Base-by-base conservation (phyloP, 176 grass and related monocot species). In the Melocanna baccifera region DNA sequence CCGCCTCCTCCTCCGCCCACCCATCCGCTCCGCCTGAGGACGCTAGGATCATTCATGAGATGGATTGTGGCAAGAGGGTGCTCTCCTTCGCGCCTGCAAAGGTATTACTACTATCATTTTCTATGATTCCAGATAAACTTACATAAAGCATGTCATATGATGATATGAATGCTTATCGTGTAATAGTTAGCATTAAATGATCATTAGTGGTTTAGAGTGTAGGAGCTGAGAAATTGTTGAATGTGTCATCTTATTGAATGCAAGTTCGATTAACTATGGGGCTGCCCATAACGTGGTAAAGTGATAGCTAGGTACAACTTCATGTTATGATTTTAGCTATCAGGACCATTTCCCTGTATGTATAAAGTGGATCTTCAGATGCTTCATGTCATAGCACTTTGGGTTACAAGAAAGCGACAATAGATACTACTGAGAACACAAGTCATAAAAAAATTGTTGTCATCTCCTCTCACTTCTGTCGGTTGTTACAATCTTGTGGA, bases 401-500 rank as follows among this genome's bases (percentile, higher is more conserved):
- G 61, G 12, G 10, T 55, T 43, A n/a, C n/a, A 95, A 94, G 96
- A 76, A 81, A 87, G 70, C 52, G 85, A 91, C 62, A 76, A 18
- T 69, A 78, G 77, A n/a, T 82, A 84, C 48, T 74, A 66, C 30
- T 75, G 87, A 90, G 13, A 43, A 77, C 77, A 79, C 39, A 23
- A 77, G 43, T 58, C 46, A 71, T 67, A 91, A 90, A 58, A 93
- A 80, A 62, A 94, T 87, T 28, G 75, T 50, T 83, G 86, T 69
- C 70, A n/a, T 98, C 68, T 91, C 96, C 76, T 98, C 93, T 43
- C 89, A 88, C 41, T 98, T 98, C 85, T 73, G 87, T 79, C 79
- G 12, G 32, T 53, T 94, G 20, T 77, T 98, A 67, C 87, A 96
- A 69, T 93, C 87, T 29, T 94, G 83, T 87, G 85, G 77, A 19